Base-by-base conservation (phyloP, 164 flowering plant genomes). In the Chimonanthus salicifolius region DNA sequence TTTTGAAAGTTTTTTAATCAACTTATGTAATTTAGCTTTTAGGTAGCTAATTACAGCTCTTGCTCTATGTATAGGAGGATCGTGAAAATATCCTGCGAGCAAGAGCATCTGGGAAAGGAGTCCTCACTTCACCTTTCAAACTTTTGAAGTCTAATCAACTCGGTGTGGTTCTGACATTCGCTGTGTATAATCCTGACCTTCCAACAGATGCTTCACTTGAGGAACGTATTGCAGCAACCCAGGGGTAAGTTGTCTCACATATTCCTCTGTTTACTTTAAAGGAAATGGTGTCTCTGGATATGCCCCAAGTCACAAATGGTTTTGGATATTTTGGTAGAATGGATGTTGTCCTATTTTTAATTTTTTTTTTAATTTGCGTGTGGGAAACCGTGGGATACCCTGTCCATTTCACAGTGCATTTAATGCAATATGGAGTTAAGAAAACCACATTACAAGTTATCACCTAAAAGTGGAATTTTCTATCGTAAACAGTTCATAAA, bases 31-130 rank as follows among this genome's bases (percentile, higher is more conserved):
- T 43, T 71, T 5, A 18, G 46, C 10, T 43, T 45, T 62, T 33
- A 5, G 44, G 18, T 62, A 62, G 6, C 50, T 71, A 20, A 62
- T 62, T 47, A 5, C 20, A 18, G 3, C 21, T 71, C 16, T 18
- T 44, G 49, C 49, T 7, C 16, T 45, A 64, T 64, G 16, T 81
- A 68, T 71, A 94, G 99, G 97, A 94, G 82, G 99, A 94, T 74
- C 92, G 92, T n/a, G 93, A 92, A 73, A 94, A 94, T 77, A 90
- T 94, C 49, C 80, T 92, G 83, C 87, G 99, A 74, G 99, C 99
- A 54, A 91, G 98, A 81, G 93, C 89, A 54, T 84, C 97, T 62
- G 99, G 95, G 64, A 94, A 94, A 73, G 99, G 97, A 18, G 99
- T 91, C 11, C 76, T 94, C 65, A 94, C 99, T 44, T 87, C 97